phyloP scores from a whole-genome alignment of 2,329 filamentous ascomycete species.

The Aspergillus jensenii region DNA sequence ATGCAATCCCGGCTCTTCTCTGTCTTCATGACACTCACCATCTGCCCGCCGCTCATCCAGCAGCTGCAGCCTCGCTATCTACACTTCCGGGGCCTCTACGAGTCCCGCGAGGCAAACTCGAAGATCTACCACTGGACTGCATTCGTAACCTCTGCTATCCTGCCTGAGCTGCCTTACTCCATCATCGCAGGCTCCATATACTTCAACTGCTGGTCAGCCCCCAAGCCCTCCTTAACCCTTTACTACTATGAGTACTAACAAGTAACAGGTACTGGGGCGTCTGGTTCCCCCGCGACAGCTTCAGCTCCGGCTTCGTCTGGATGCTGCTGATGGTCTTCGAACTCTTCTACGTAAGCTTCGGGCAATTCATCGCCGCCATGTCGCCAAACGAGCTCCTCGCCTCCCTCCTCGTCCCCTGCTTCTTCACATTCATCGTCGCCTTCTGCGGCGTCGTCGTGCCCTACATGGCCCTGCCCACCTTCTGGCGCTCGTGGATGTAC shows the following conservation, averaged over 20 bases:
- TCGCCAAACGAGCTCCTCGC: slow-evolving; percentile 67
- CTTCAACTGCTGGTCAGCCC: slow-evolving; percentile 61
- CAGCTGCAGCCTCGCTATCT: slow-evolving; percentile 74
- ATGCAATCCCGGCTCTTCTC: slow-evolving; percentile 73
- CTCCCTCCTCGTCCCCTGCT: slow-evolving; percentile 65
- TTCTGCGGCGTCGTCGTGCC: slow-evolving; percentile 77
- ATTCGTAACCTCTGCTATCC: slow-evolving; percentile 63
- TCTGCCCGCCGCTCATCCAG: slow-evolving; percentile 72
- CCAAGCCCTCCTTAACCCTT: neutral
- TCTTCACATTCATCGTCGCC: slow-evolving; percentile 67
- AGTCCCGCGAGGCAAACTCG: slow-evolving; percentile 70
- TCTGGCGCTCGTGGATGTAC: slow-evolving; percentile 69
- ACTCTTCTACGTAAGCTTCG: slow-evolving; percentile 64
- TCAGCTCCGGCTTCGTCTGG: slow-evolving; percentile 62
- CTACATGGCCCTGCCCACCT: slow-evolving; percentile 59
- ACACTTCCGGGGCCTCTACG: slow-evolving; percentile 65
- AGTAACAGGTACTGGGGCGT: slow-evolving; percentile 51
- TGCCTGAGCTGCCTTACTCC: slow-evolving; percentile 70
- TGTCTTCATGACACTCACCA: slow-evolving; percentile 74
- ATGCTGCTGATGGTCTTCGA: slow-evolving; percentile 67
- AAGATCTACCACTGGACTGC: slow-evolving; percentile 79
- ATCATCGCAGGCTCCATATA: slow-evolving; percentile 66
- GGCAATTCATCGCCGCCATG: slow-evolving; percentile 67
- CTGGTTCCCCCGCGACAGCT: slow-evolving; percentile 56
- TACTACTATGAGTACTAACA: neutral